These are phyloP conservation scores for Boletus reticulatus DNA, from an alignment of 768 basidiomycete species.

Conservation along the genomic window DNA sequence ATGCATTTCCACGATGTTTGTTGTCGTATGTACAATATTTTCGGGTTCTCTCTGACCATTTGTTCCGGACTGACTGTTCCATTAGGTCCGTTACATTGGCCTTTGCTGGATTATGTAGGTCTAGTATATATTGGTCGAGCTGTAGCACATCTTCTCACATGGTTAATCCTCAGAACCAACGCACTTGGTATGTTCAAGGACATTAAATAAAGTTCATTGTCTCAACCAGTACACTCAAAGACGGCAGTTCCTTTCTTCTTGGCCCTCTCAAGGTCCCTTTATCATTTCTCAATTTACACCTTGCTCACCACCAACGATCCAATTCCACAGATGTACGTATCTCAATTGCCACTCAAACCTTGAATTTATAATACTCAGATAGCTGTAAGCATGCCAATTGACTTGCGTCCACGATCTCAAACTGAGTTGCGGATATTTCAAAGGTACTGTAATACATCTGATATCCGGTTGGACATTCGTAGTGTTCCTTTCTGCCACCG, in stretches of 20 bases:
- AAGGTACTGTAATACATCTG: not conserved
- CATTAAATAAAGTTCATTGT: not conserved
- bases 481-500: not conserved
- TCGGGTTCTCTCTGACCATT: not conserved
- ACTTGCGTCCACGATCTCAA: not conserved
- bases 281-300: too few species aligned
- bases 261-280: not conserved
- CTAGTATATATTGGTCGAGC: not conserved
- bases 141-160: not conserved
- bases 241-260: not conserved
- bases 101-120: not conserved
- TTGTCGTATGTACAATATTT: not conserved
- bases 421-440: not conserved
- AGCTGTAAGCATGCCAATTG: not conserved
- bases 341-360: not conserved
- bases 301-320: too few species aligned
- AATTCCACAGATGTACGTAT: not conserved
- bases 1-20: not conserved
- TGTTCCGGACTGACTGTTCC: not conserved
- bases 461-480: not conserved
- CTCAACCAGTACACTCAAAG: not conserved
- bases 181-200: not conserved
- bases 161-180: not conserved
- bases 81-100: not conserved
- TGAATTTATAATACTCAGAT: not conserved